Percentiles rank a stretch among this genome's conserved stretches.
These are phyloP conservation scores for Pinus albicaulis DNA, from an alignment of 75 land plant genomes.

Conservation along the genomic window DNA sequence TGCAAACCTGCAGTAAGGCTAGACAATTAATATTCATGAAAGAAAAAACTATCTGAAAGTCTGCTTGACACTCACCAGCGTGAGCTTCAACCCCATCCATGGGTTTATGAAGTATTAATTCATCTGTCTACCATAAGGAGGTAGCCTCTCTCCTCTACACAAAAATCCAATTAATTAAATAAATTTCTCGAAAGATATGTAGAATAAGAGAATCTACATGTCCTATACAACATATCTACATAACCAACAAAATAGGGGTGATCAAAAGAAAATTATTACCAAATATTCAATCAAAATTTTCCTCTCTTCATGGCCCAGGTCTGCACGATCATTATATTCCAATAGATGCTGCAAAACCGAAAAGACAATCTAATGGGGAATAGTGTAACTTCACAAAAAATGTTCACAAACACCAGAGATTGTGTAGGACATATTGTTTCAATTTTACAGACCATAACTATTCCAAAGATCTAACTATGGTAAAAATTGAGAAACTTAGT, in stretches of 20 bases:
- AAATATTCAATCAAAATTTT: no score
- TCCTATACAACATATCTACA: no score
- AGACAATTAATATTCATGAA: conserved; percentile 7
- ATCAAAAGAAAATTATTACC: no score
- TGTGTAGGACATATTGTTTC: neutral
- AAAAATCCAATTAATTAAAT: no score
- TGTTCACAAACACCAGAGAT: no score
- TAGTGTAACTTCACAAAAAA: neutral
- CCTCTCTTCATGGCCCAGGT: conserved; percentile 76
- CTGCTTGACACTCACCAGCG: conserved; percentile 50
- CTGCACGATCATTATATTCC: conserved; percentile 85
- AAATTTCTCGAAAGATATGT: no score
- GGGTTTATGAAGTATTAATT: conserved; percentile 81
- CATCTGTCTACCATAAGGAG: no score
- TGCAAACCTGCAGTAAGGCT: conserved; percentile 53
- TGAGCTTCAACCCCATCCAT: conserved; percentile 95
- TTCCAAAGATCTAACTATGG: neutral
- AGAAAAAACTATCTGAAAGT: neutral
- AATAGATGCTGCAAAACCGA: conserved; percentile 64
- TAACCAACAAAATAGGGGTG: no score
- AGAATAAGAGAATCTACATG: no score
- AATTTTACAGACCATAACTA: neutral
- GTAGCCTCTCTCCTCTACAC: conserved; percentile 82
- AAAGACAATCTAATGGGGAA: neutral
- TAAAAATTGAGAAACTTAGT: neutral